Base-by-base conservation (phyloP, 768 basidiomycete genomes). In the Postia placenta region DNA sequence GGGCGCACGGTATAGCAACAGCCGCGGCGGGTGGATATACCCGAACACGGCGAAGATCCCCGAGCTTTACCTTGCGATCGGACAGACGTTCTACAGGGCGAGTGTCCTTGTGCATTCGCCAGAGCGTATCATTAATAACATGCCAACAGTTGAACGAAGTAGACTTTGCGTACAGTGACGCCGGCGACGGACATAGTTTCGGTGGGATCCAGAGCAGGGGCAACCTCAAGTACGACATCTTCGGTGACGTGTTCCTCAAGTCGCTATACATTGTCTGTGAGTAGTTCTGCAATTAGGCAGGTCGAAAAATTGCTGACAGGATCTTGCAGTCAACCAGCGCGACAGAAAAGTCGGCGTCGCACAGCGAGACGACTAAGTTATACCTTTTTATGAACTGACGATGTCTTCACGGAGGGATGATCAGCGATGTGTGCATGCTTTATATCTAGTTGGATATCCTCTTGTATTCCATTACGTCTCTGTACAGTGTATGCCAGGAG, bases 21-120 rank as follows among this genome's bases (percentile, higher is more conserved):
- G 58, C 42, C 64, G 65, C 37, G 70, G 70, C 52, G 70, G 70
- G 25, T 72, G 64, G 63, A 62, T 67, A 46, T 67, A 63, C 53
- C 69, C 70, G 23, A 37, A 59, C 9, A 44, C 61, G 38, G 61
- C 66, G n/a, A 49, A 48, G 30, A 48, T 69, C 30, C 68, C 68
- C 4, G 58, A 59, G 20, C 45, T 70, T 38, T 51, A 57, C 42
- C 64, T 71, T 50, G 67, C 67, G 7, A 59, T 68, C 48, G 69
- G 69, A 15, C 57, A 60, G 44, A 58, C 48, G 41, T 51, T 61
- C 19, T 71, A 64, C 59, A 64, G 60, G 48, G 53, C 67, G 30
- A 41, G 58, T 35, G 41, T 54, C 24, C 12, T 19, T 35, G 33
- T 35, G 9, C 11, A 35, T 35, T n/a, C n/a, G n/a, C n/a, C n/a